phyloP scores from a whole-genome alignment of 2,329 filamentous ascomycete species.

The Claviceps africana region DNA sequence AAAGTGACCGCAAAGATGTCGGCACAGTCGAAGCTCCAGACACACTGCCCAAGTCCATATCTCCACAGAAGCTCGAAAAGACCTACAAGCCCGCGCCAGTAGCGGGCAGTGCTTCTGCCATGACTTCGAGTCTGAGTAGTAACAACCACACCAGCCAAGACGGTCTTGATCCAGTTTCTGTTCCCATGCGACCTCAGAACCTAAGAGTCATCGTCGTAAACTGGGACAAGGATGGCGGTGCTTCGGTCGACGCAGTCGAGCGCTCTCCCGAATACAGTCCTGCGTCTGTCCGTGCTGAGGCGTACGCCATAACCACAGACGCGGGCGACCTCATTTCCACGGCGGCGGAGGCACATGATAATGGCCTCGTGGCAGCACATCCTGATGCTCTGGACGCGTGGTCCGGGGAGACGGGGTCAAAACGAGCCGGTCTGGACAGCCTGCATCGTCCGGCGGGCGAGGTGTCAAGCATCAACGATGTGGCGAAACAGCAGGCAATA shows the following conservation, averaged over 20 bases:
- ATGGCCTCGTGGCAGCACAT: conserved; percentile 9
- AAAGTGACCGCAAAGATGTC: conserved; percentile 18
- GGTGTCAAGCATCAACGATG: conserved; percentile 35
- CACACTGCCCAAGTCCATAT: conserved; percentile 22
- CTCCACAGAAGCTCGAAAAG: conserved; percentile 28
- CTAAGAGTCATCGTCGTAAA: conserved; percentile 43
- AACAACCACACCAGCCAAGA: conserved; percentile 39
- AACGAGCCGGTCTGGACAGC: conserved; percentile 34
- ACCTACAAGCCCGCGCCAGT: conserved; percentile 22
- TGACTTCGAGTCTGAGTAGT: conserved; percentile 36
- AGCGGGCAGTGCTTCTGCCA: conserved; percentile 20
- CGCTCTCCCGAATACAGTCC: conserved; percentile 25
- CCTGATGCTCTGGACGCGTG: conserved; percentile 29
- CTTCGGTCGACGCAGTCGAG: conserved; percentile 28
- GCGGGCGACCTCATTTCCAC: conserved; percentile 27
- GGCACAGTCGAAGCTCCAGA: conserved; percentile 11
- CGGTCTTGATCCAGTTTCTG: conserved; percentile 23
- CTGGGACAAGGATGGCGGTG: no score
- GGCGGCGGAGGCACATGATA: conserved; percentile 10
- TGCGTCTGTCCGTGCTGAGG: conserved; percentile 13
- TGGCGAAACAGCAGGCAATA: conserved; percentile 25
- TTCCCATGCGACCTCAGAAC: conserved; percentile 33
- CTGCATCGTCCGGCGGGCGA: conserved; percentile 28
- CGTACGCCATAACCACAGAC: conserved; percentile 1
- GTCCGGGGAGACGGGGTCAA: conserved; percentile 24